These are phyloP conservation scores for Chrysoporthe austroafricana DNA, from an alignment of 2,329 filamentous ascomycete genomes.

Conservation along the genomic window DNA sequence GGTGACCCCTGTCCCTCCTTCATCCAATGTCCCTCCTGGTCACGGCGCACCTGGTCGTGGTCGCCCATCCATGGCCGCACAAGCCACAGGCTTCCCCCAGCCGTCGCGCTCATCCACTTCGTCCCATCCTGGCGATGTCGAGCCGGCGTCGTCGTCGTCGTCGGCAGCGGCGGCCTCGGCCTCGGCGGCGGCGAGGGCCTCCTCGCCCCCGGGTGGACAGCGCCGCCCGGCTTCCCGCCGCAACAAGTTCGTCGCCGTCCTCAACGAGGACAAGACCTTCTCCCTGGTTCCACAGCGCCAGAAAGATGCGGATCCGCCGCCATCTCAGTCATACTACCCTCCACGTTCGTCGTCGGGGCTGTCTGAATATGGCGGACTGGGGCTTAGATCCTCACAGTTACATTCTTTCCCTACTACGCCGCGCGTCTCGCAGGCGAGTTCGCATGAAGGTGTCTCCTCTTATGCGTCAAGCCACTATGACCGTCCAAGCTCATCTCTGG, in stretches of 20 bases:
- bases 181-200: slow-evolving; percentile 16
- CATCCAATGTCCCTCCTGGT: slow-evolving; percentile 42
- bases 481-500: slow-evolving; percentile 50
- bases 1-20: slow-evolving; percentile 42
- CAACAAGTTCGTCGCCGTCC: slow-evolving; percentile 52
- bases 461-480: slow-evolving; percentile 51
- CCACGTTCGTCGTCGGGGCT: slow-evolving; percentile 30
- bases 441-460: slow-evolving; percentile 54
- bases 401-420: slow-evolving; percentile 44
- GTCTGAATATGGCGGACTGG: slow-evolving; percentile 32
- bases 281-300: slow-evolving; percentile 47
- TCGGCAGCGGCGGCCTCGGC: no score
- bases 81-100: slow-evolving; percentile 24
- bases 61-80: slow-evolving; percentile 22
- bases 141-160: slow-evolving; percentile 32
- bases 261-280: slow-evolving; percentile 61
- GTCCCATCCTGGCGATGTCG: slow-evolving; percentile 31
- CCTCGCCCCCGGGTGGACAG: slow-evolving; percentile 31
- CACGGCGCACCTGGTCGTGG: slow-evolving; percentile 42
- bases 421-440: slow-evolving; percentile 46
- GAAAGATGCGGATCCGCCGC: slow-evolving; percentile 24
- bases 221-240: slow-evolving; percentile 44
- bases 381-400: slow-evolving; percentile 47
- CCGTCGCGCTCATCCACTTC: slow-evolving; percentile 23
- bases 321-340: slow-evolving; percentile 19